Conservation (phyloP, 768 basidiomycete species). For the Tulasnella sp. region DNA sequence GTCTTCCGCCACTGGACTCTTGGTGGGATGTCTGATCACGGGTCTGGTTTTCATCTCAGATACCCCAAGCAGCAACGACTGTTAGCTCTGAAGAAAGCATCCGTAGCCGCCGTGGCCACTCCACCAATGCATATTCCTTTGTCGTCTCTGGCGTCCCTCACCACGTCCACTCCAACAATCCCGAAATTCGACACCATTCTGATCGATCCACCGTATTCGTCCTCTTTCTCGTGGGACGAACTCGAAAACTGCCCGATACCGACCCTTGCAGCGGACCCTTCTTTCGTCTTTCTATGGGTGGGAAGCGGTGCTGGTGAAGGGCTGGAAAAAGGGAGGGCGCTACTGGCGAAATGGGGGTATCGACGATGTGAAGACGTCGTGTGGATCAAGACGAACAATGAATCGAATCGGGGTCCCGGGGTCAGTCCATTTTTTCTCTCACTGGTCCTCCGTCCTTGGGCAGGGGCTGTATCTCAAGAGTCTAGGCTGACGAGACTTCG, state of each 20-base stretch:
- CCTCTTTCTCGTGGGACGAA: conserved; percentile 77
- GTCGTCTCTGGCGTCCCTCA: conserved; percentile 47
- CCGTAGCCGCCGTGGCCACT: conserved; percentile 60
- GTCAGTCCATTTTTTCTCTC: conserved; percentile 35
- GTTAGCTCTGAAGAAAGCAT: conserved; percentile 70
- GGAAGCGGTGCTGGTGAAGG: conserved; percentile 86
- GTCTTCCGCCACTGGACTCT: conserved; percentile 30
- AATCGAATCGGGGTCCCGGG: conserved; percentile 62
- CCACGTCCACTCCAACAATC: conserved; percentile 24
- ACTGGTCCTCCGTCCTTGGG: neutral
- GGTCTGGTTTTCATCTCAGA: conserved; percentile 36
- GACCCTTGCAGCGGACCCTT: conserved; percentile 77
- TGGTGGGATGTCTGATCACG: neutral
- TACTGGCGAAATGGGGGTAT: conserved; percentile 91
- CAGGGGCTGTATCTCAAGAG: neutral
- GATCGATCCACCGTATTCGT: conserved; percentile 83
- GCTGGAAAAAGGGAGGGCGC: conserved; percentile 82
- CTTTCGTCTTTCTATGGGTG: conserved; percentile 94
- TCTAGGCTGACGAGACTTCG: conserved; percentile 12
- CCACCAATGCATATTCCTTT: conserved; percentile 66
- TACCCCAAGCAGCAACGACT: conserved; percentile 91
- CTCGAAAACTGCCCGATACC: conserved; percentile 77
- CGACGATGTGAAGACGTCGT: conserved; percentile 95
- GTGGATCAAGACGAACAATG: conserved; percentile 89
- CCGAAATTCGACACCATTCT: conserved; percentile 84